These are phyloP conservation scores for Puccinellia tenuiflora DNA, from an alignment of 176 grass and related monocot species.

Conservation along the genomic window DNA sequence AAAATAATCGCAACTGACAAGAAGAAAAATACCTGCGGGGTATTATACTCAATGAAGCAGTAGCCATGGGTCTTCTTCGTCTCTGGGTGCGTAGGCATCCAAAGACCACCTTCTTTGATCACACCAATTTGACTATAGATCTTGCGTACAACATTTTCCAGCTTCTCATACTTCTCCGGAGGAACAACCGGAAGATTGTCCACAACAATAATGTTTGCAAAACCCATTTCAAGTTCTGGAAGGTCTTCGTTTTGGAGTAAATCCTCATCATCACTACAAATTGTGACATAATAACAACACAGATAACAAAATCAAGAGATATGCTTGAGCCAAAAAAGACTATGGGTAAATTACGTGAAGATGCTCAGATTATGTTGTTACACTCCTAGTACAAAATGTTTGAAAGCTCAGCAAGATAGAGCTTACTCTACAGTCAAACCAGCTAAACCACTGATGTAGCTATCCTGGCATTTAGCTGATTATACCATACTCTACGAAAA, in stretches of 20 bases:
- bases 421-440: background rate
- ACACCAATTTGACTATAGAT: conserved; percentile 75
- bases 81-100: conserved; percentile 76
- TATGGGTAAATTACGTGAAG: background rate
- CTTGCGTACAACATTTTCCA: conserved; percentile 72
- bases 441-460: background rate
- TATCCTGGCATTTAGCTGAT: background rate
- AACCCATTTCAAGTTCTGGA: conserved; percentile 64
- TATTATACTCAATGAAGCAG: conserved; percentile 84
- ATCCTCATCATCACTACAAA: conserved; percentile 72
- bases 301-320: background rate
- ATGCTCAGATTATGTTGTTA: background rate
- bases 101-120: conserved; percentile 78
- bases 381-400: background rate
- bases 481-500: background rate
- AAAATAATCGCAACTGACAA: background rate
- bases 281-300: background rate
- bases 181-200: conserved; percentile 83
- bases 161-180: conserved; percentile 82
- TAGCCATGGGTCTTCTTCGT: conserved; percentile 78
- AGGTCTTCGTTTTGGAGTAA: conserved; percentile 54
- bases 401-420: background rate
- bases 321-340: background rate
- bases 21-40: conserved; percentile 52
- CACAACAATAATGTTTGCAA: conserved; percentile 59